phyloP scores from a whole-genome alignment of 495 filamentous ascomycete species.

The Aspergillus asperescens region DNA sequence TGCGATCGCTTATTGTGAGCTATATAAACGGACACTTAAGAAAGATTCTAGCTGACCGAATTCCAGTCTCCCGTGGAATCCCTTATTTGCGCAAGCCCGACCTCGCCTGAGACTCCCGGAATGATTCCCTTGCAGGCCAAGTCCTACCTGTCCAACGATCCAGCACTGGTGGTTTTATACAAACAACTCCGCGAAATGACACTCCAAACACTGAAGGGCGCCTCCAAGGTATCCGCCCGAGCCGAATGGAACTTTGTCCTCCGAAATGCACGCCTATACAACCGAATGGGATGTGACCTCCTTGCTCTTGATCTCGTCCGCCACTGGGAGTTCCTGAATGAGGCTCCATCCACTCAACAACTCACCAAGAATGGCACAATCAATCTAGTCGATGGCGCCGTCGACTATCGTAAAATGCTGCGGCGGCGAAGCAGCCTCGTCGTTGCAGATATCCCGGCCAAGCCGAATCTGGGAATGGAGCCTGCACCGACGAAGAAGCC shows the following conservation, averaged over 20 bases:
- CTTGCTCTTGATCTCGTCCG: slow-evolving; percentile 76
- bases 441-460: slow-evolving; percentile 66
- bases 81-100: slow-evolving; percentile 45
- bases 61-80: slow-evolving; percentile 68
- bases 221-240: slow-evolving; percentile 69
- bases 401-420: slow-evolving; percentile 63
- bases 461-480: slow-evolving; percentile 11
- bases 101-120: slow-evolving; percentile 45
- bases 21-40: not conserved
- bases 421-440: slow-evolving; percentile 70
- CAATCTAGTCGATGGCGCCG: slow-evolving; percentile 36
- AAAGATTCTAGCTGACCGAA: not conserved
- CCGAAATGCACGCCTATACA: slow-evolving; percentile 81
- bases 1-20: slow-evolving; percentile 67
- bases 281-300: slow-evolving; percentile 94
- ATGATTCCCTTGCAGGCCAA: slow-evolving; percentile 57
- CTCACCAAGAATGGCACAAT: slow-evolving; percentile 19
- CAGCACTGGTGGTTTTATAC: slow-evolving; percentile 81
- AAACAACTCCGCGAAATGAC: slow-evolving; percentile 80
- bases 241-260: slow-evolving; percentile 88
- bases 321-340: slow-evolving; percentile 78
- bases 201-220: slow-evolving; percentile 77
- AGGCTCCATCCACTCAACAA: slow-evolving; percentile 27
- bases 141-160: slow-evolving; percentile 83
- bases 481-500: slow-evolving; percentile 47